Conservation (phyloP, 495 filamentous ascomycete genomes). For the Penicillium samsonianum region DNA sequence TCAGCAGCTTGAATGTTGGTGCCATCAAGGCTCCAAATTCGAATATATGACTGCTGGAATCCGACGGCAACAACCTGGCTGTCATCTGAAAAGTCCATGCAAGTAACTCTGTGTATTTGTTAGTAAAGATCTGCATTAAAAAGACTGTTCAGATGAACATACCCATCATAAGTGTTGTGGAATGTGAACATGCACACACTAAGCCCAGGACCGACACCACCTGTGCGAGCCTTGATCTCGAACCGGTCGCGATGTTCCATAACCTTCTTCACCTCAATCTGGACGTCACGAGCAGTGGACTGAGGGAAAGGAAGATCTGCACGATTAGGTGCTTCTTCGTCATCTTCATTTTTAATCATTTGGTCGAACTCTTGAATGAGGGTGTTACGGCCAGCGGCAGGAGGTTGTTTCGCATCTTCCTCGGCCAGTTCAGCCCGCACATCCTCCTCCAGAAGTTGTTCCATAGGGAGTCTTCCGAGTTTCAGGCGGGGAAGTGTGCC, state of each 20-base stretch:
- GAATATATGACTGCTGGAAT: constrained; percentile 90
- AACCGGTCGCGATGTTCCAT: constrained; percentile 90
- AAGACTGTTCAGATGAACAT: constrained; percentile 6
- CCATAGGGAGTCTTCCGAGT: constrained; percentile 79
- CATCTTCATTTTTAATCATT: constrained; percentile 87
- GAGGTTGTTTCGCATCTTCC: constrained; percentile 71
- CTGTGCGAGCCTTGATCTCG: constrained; percentile 74
- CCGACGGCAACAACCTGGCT: constrained; percentile 80
- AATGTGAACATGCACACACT: constrained; percentile 96
- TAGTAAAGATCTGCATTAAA: constrained; percentile 16
- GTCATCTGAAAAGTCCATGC: constrained; percentile 91
- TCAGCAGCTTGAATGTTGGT: constrained; percentile 57
- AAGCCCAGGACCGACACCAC: constrained; percentile 74
- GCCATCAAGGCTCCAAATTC: constrained; percentile 86
- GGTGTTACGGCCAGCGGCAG: constrained; percentile 60
- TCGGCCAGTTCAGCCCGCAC: constrained; percentile 81
- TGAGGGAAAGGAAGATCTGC: constrained; percentile 81
- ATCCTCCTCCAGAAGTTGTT: constrained; percentile 74
- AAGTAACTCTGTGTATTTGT: constrained; percentile 66
- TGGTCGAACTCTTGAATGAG: constrained; percentile 79
- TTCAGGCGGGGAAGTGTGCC: constrained; percentile 59
- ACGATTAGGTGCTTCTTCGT: constrained; percentile 75
- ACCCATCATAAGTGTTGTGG: constrained; percentile 92
- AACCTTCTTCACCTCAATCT: constrained; percentile 93
- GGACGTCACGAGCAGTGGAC: constrained; percentile 81